These are phyloP conservation scores for Phialophora tarda DNA, from an alignment of 2,329 filamentous ascomycete genomes.

Conservation along the genomic window DNA sequence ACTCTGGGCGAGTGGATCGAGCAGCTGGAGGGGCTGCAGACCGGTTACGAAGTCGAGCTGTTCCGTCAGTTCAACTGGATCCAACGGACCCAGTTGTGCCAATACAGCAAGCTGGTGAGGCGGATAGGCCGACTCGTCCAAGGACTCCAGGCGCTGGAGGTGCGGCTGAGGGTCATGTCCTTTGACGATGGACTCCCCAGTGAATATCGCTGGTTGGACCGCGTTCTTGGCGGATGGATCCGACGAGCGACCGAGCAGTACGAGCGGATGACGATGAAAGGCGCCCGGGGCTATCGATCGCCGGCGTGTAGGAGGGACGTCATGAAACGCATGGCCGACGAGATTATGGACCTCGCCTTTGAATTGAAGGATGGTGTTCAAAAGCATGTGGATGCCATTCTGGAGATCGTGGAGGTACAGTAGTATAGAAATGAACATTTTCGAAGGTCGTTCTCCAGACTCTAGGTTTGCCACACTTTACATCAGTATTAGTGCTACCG, in stretches of 20 bases:
- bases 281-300: neutral
- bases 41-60: neutral
- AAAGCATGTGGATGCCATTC: neutral
- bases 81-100: neutral
- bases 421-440: neutral
- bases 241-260: neutral
- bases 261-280: conserved; percentile 3
- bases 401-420: neutral
- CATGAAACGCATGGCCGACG: neutral
- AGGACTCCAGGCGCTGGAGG: neutral
- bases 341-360: neutral
- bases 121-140: neutral
- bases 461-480: neutral
- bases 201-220: neutral
- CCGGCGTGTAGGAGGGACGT: neutral
- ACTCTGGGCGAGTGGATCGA: neutral
- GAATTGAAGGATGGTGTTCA: conserved; percentile 1
- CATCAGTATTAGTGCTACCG: neutral
- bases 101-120: conserved; percentile 3
- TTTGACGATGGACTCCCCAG: neutral
- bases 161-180: neutral
- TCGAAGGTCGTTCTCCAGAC: neutral
- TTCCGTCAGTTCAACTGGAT: neutral
- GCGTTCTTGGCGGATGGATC: neutral
- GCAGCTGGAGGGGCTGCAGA: neutral